Evolutionary conservation across 2,329 filamentous ascomycete species (phyloP).

Genomic region (Fusarium oxysporum): DNA sequence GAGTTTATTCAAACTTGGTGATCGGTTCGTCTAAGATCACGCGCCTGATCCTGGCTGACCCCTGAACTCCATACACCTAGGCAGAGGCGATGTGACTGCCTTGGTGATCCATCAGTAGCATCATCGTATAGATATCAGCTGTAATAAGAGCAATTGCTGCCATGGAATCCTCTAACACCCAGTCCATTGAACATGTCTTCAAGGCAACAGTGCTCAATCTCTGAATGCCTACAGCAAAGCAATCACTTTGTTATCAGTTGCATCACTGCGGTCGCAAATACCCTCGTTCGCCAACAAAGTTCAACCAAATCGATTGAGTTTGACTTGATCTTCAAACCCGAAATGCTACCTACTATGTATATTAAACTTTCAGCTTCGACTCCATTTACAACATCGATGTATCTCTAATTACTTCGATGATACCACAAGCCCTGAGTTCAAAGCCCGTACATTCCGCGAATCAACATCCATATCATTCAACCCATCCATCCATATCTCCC

Average conservation of each 20-base stretch:
- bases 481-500: constrained; percentile 4
- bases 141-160: not conserved
- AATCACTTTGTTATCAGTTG: not conserved
- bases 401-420: not conserved
- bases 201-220: not conserved
- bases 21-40: constrained; percentile 22
- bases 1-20: constrained; percentile 7
- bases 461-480: not conserved
- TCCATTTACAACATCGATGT: not conserved
- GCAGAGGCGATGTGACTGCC: constrained; percentile 21
- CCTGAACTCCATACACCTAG: constrained; percentile 16
- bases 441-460: not conserved
- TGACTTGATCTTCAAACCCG: constrained; percentile 16
- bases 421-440: not conserved
- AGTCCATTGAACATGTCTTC: too few relatives aligned
- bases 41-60: constrained; percentile 17
- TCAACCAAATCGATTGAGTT: constrained; percentile 31
- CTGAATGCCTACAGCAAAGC: not conserved
- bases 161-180: not conserved
- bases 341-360: not conserved
- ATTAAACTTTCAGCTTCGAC: not conserved
- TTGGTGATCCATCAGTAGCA: constrained; percentile 5
- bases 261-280: not conserved
- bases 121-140: constrained; percentile 4
- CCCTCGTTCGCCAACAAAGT: constrained; percentile 12